These are phyloP conservation scores for Limonium bicolor DNA, from an alignment of 148 eudicot genomes.

Conservation along the genomic window DNA sequence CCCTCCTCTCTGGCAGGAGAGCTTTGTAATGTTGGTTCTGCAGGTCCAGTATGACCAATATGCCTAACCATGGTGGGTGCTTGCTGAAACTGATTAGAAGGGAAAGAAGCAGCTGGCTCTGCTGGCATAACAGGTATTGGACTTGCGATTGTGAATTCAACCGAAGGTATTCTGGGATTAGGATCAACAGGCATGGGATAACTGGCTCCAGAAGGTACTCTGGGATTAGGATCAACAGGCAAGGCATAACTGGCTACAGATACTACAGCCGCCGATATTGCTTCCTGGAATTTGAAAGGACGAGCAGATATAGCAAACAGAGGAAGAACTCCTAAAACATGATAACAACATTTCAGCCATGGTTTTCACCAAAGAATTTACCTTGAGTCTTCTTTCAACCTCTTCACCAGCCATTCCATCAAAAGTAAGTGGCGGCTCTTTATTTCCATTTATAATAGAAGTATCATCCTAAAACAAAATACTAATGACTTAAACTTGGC, in stretches of 20 bases:
- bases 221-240: slow-evolving; percentile 34
- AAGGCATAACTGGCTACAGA: slow-evolving; percentile 23
- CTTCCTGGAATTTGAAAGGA: slow-evolving; percentile 69
- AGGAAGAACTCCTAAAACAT: no score
- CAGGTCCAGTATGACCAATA: slow-evolving; percentile 33
- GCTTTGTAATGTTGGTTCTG: slow-evolving; percentile 51
- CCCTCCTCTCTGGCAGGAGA: slow-evolving; percentile 99
- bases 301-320: neutral
- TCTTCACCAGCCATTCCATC: slow-evolving; percentile 90
- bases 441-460: slow-evolving; percentile 41
- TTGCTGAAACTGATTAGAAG: slow-evolving; percentile 30
- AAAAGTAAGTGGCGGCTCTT: slow-evolving; percentile 47
- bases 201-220: slow-evolving; percentile 30
- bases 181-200: slow-evolving; percentile 25
- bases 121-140: slow-evolving; percentile 34
- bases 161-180: no score
- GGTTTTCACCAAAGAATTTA: slow-evolving; percentile 15
- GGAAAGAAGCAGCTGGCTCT: slow-evolving; percentile 34
- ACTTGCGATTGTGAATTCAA: no score
- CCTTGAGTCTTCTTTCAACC: slow-evolving; percentile 92
- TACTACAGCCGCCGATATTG: slow-evolving; percentile 33
- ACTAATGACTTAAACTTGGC: no score
- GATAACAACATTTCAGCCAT: no score
- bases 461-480: slow-evolving; percentile 67
- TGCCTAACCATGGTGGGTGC: slow-evolving; percentile 36